Evolutionary conservation across 2,329 filamentous ascomycete genomes (phyloP), one percentile per base, ranked within the genome.

Genomic region (Neofusicoccum umdonicola): DNA sequence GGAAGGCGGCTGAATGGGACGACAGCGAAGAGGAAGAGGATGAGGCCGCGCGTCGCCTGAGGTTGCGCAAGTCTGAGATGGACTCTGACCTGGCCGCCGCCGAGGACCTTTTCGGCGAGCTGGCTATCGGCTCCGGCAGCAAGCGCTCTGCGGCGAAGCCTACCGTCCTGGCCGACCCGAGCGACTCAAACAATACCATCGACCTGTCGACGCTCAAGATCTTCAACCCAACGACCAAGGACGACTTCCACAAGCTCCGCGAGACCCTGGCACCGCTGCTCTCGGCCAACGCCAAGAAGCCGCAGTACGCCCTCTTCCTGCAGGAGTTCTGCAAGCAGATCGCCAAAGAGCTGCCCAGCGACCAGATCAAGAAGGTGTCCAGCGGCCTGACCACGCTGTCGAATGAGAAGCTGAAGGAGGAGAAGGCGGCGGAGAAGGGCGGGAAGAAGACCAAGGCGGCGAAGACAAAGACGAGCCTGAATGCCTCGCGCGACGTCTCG

Each of bases 321-420:
- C 91, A 94, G 77, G 95, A 98, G 73, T 95, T 99, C 74, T 80
- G 86, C 68, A 97, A 96, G 83, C 88, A 92, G 74, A 85, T 98
- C 50, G 87, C 89, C 71, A 93, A 93, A 80, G 93, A 97, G 34
- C 80, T 99, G 69, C 88, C 90, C 13, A 96, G 92, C 76, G 90
- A 95, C 65, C 93, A 98, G 81, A 93, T 98, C 80, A 97, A 98
- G 87, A 98, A 98, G 85, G 87, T 97, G 69, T 87, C 92, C 12
- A 96, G 91, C 78, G 85, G 87, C 4, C 80, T 99, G 73, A 97
- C 93, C n/a, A 90, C 93, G 4, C 85, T 97, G 64, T 87, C 92
- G 76, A 99, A 99, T 77, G 95, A 98, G 86, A 97, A 96, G 85
- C 90, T 98, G 90, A 96, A 93, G 83, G 93, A 97, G 79, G 95